Evolutionary conservation across 225 moss, liverwort and hornwort species (phyloP), one percentile per base, ranked within the genome.

Genomic region (Pleurozium schreberi): DNA sequence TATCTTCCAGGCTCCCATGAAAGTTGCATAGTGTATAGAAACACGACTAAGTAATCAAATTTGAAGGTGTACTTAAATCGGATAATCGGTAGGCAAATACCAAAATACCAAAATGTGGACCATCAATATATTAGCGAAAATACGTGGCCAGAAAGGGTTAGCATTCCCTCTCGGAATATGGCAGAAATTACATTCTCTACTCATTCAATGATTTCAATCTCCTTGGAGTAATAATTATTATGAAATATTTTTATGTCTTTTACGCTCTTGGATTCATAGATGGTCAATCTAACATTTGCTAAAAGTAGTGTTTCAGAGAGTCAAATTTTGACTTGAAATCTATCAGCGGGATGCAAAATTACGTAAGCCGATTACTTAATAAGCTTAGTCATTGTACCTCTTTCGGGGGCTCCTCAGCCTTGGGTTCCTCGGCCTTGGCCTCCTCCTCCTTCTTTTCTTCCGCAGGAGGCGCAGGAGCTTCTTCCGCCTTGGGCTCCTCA

Each of bases 401-500:
- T 28, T 80, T 80, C 0, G 80, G 6, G 5, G 80, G 59, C 28
- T 59, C 79, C 61, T 91, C 83, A 8, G 15, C 14, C 74, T 87
- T 89, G 49, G 88, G 77, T 59, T 90, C 93, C 65, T 89, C 90
- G 0, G 65, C 75, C 45, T 90, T 89, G 12, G 93, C 77, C 60
- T 86, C 90, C 28, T 86, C 90, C 28, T 91, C 88, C 42, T 89
- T 92, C 55, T 93, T 86, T 22, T 79, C 88, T 22, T 85, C 87
- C 2, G 82, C 64, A 14, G 85, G 70, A 36, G 91, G 84, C 20
- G 90, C 64, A 26, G 87, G 87, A 49, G 87, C 74, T 30, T 88
- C 90, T 57, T 88, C 85, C 33, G 19, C 15, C 79, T 87, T 89
- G 66, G 87, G 81, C 81, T 89, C 92, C 82, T 88, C 89, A 1